A percentile compares a stretch with the other conserved stretches of the same genome.
Conservation (phyloP, 78 protist species). For the Carpediemonas membranifera region DNA sequence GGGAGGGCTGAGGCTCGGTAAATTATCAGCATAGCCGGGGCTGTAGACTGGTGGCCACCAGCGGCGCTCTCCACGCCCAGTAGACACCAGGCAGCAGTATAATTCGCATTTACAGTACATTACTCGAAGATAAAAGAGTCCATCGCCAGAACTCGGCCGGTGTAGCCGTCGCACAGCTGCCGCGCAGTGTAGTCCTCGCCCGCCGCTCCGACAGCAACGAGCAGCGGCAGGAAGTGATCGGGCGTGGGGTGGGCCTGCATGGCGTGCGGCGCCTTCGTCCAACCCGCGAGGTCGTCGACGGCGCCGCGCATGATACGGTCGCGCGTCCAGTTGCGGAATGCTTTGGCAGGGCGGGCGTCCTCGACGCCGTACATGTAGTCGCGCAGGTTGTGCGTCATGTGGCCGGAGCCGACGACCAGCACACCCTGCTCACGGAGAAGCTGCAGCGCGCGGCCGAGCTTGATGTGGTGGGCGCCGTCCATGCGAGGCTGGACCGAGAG, state of each 20-base stretch:
- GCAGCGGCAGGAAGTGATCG: conserved; percentile 17
- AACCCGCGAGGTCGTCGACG: background rate
- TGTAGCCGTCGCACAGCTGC: too few relatives aligned
- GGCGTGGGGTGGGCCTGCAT: background rate
- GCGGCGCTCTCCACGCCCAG: too few relatives aligned
- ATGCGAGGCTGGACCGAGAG: conserved; percentile 4
- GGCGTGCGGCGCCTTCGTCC: background rate
- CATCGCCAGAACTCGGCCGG: too few relatives aligned
- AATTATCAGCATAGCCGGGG: too few relatives aligned
- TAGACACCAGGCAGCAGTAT: too few relatives aligned
- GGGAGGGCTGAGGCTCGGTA: too few relatives aligned
- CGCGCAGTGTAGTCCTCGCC: background rate
- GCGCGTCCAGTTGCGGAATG: too few relatives aligned
- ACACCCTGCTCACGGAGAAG: conserved; percentile 35
- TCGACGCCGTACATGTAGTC: too few relatives aligned
- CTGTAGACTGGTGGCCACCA: too few relatives aligned
- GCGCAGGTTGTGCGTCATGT: conserved; percentile 40
- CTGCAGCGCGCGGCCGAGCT: conserved; percentile 21
- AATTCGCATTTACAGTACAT: too few relatives aligned
- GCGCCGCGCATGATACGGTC: background rate
- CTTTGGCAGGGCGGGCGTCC: background rate
- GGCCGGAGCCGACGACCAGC: conserved; percentile 39
- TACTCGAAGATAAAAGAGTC: too few relatives aligned
- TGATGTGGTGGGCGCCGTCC: conserved; percentile 25
- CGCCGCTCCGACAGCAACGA: conserved; percentile 14